These are phyloP conservation scores for Phlebiopsis flavidoalba DNA, from an alignment of 768 basidiomycete genomes.

Conservation along the genomic window DNA sequence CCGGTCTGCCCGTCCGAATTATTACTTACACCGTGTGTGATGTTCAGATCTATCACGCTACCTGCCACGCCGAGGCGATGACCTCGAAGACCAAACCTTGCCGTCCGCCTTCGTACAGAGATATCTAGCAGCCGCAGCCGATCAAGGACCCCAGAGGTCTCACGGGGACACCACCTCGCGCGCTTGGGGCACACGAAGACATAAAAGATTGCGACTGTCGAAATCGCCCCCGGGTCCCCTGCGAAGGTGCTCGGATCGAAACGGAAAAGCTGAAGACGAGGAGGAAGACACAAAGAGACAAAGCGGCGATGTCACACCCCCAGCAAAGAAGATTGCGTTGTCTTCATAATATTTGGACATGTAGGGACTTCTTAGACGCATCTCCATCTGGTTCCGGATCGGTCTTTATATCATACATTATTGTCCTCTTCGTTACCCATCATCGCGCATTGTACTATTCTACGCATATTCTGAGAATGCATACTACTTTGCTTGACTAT, in stretches of 20 bases:
- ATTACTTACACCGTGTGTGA: not conserved
- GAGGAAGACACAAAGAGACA: constrained; percentile 17
- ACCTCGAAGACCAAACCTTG: constrained; percentile 59
- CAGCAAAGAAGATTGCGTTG: constrained; percentile 62
- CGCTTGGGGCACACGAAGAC: constrained; percentile 13
- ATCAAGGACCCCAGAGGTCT: constrained; percentile 66
- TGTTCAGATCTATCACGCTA: constrained; percentile 85
- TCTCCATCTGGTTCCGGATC: not conserved
- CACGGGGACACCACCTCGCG: constrained; percentile 36
- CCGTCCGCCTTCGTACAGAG: constrained; percentile 63
- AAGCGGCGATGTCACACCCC: constrained; percentile 41
- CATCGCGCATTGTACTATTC: not conserved
- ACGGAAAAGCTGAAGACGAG: constrained; percentile 67
- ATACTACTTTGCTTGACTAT: not conserved
- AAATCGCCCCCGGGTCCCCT: constrained; percentile 40
- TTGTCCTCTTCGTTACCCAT: not conserved
- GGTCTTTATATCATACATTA: constrained; percentile 1
- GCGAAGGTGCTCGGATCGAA: constrained; percentile 57
- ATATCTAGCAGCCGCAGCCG: constrained; percentile 49
- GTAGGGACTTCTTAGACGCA: not conserved
- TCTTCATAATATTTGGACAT: constrained; percentile 15
- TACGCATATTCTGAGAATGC: not conserved
- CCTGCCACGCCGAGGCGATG: constrained; percentile 83
- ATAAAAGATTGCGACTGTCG: constrained; percentile 14
- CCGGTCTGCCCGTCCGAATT: not conserved